Percentiles rank a stretch among this genome's conserved stretches.
phyloP scores from a whole-genome alignment of 257 asterid genomes.

The Scutellaria baicalensis region DNA sequence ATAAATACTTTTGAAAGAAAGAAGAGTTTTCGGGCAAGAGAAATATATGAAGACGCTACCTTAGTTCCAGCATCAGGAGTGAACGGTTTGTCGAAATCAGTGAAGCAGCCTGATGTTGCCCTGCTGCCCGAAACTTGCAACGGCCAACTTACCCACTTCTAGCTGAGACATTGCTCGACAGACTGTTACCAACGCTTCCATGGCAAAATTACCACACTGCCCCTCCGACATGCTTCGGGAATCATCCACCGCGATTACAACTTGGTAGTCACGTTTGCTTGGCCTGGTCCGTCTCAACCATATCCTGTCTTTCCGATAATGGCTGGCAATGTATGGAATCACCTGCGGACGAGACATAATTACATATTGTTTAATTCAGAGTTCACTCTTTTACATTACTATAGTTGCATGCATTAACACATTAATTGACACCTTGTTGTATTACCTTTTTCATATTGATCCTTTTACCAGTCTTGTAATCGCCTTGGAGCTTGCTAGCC shows the following conservation, averaged over 20 bases:
- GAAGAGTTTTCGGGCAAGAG: background rate
- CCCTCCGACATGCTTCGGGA: conserved; percentile 92
- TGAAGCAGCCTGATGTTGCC: conserved; percentile 78
- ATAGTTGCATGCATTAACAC: background rate
- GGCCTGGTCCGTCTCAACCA: conserved; percentile 93
- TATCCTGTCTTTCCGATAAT: conserved; percentile 80
- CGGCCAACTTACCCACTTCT: conserved; percentile 86
- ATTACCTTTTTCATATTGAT: conserved; percentile 90
- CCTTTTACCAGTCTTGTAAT: conserved; percentile 95
- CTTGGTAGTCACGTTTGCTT: conserved; percentile 91
- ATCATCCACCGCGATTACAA: conserved; percentile 92
- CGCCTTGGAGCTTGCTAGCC: conserved; percentile 97
- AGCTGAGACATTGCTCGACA: conserved; percentile 97
- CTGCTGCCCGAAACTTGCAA: conserved; percentile 89
- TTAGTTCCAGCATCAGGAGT: conserved; percentile 81
- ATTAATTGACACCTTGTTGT: background rate
- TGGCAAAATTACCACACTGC: conserved; percentile 66
- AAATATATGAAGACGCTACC: conserved; percentile 27
- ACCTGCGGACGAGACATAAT: conserved; percentile 40
- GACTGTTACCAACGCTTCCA: conserved; percentile 88
- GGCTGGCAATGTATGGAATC: conserved; percentile 84
- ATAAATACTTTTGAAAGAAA: background rate
- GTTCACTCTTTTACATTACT: background rate
- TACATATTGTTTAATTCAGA: background rate
- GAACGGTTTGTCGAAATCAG: conserved; percentile 78